phyloP scores from a whole-genome alignment of 2,329 filamentous ascomycete species.

The Plectosphaerella plurivora region DNA sequence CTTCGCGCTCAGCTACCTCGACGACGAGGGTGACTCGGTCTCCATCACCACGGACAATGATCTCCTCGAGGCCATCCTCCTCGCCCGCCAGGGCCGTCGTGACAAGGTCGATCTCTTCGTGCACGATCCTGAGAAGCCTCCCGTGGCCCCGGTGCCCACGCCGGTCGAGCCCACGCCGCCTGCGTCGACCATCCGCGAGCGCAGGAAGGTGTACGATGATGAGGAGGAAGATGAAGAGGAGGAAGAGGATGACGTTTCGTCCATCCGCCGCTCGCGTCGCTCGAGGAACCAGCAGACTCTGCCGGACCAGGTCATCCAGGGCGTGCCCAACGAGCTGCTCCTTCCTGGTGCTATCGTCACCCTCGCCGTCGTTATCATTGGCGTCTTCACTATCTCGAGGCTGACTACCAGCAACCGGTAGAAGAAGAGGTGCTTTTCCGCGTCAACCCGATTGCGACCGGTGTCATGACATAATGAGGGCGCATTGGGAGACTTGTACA shows the following conservation, averaged over 20 bases:
- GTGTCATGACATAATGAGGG: slow-evolving; percentile 31
- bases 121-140: slow-evolving; percentile 87
- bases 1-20: slow-evolving; percentile 91
- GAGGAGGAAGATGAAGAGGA: slow-evolving; percentile 56
- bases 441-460: neutral
- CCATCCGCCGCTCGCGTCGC: slow-evolving; percentile 39
- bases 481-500: slow-evolving; percentile 21
- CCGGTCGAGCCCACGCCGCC: slow-evolving; percentile 39
- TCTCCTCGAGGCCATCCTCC: slow-evolving; percentile 79
- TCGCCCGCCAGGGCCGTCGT: slow-evolving; percentile 70
- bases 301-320: slow-evolving; percentile 77
- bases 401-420: slow-evolving; percentile 45
- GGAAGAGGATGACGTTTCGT: slow-evolving; percentile 43
- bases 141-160: slow-evolving; percentile 59
- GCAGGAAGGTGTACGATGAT: slow-evolving; percentile 40
- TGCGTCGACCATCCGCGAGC: slow-evolving; percentile 45
- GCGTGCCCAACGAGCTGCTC: slow-evolving; percentile 89
- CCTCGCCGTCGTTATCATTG: slow-evolving; percentile 89
- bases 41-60: slow-evolving; percentile 96
- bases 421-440: slow-evolving; percentile 8
- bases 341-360: slow-evolving; percentile 92
- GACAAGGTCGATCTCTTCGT: slow-evolving; percentile 98
- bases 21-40: slow-evolving; percentile 94
- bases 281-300: slow-evolving; percentile 28
- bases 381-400: slow-evolving; percentile 84